Evolutionary conservation across 305 asterid species (phyloP).

Genomic region (Fraxinus sp.): DNA sequence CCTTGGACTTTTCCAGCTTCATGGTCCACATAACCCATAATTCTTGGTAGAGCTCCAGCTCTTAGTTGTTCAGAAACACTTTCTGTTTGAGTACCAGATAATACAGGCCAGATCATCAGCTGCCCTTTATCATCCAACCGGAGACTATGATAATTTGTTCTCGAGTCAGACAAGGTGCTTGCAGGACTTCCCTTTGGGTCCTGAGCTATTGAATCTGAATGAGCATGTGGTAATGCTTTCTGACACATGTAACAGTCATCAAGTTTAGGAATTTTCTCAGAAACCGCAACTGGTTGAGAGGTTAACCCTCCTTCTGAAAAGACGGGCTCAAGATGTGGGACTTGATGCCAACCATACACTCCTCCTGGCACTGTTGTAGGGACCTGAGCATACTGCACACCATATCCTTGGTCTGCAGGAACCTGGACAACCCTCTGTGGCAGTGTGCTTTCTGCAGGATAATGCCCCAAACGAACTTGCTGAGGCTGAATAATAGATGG

Average conservation of each 20-base stretch:
- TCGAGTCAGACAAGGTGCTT: slow-evolving; percentile 44
- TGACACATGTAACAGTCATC: slow-evolving; percentile 87
- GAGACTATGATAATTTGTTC: slow-evolving; percentile 54
- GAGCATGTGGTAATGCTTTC: slow-evolving; percentile 93
- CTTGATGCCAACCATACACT: slow-evolving; percentile 62
- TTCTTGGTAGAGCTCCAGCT: slow-evolving; percentile 33
- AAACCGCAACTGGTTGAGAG: slow-evolving; percentile 43
- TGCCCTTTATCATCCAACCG: slow-evolving; percentile 60
- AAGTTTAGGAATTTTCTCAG: slow-evolving; percentile 38
- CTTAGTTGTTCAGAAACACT: slow-evolving; percentile 39
- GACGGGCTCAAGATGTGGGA: slow-evolving; percentile 53
- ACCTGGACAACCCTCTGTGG: slow-evolving; percentile 60
- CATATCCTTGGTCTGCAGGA: slow-evolving; percentile 63
- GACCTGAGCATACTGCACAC: slow-evolving; percentile 47
- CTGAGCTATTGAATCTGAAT: slow-evolving; percentile 77
- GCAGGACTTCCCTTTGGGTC: slow-evolving; percentile 53
- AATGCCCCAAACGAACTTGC: slow-evolving; percentile 55
- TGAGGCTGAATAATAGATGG: slow-evolving; percentile 55
- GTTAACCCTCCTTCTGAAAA: slow-evolving; percentile 48
- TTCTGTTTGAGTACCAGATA: slow-evolving; percentile 42
- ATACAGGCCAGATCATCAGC: slow-evolving; percentile 43
- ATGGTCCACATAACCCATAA: slow-evolving; percentile 24
- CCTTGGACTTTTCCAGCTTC: slow-evolving; percentile 40
- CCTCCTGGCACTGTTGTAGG: slow-evolving; percentile 43
- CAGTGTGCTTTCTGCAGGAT: slow-evolving; percentile 45